Conservation (phyloP, 768 basidiomycete species). For the Amanita polypyramis region DNA sequence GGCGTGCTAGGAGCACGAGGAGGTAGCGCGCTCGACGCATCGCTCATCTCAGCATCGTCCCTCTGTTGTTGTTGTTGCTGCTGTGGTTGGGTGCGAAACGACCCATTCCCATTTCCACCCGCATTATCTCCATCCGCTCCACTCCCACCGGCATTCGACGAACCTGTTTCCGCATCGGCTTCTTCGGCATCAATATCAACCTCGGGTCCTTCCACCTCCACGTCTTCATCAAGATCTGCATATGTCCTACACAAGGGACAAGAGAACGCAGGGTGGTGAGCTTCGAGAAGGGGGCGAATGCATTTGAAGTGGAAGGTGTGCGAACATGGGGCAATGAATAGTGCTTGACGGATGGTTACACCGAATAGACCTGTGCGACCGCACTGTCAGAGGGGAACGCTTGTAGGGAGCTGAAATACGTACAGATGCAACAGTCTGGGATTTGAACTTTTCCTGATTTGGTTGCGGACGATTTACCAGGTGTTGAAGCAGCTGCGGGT, state of each 20-base stretch:
- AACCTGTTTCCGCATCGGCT: conserved; percentile 12
- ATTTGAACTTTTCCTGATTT: conserved; percentile 25
- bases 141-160: background rate
- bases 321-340: conserved; percentile 97
- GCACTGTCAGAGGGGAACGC: background rate
- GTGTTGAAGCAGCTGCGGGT: conserved; percentile 7
- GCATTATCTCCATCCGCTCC: no score
- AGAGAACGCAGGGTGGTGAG: conserved; percentile 88
- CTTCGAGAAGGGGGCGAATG: conserved; percentile 79
- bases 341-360: conserved; percentile 88
- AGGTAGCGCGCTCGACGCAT: no score
- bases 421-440: conserved; percentile 92
- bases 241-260: conserved; percentile 94
- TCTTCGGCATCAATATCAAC: conserved; percentile 23
- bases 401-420: conserved; percentile 18
- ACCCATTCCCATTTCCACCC: no score
- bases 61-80: background rate
- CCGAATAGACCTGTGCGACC: conserved; percentile 46
- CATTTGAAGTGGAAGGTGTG: conserved; percentile 98
- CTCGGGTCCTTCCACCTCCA: conserved; percentile 45
- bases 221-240: conserved; percentile 92
- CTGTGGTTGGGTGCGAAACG: background rate
- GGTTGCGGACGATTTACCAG: conserved; percentile 9
- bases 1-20: no score
- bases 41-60: conserved; percentile 12